Evolutionary conservation across 2,329 filamentous ascomycete genomes (phyloP), one percentile per base, ranked within the genome.

Genomic region (Hymenoscyphus scutula): DNA sequence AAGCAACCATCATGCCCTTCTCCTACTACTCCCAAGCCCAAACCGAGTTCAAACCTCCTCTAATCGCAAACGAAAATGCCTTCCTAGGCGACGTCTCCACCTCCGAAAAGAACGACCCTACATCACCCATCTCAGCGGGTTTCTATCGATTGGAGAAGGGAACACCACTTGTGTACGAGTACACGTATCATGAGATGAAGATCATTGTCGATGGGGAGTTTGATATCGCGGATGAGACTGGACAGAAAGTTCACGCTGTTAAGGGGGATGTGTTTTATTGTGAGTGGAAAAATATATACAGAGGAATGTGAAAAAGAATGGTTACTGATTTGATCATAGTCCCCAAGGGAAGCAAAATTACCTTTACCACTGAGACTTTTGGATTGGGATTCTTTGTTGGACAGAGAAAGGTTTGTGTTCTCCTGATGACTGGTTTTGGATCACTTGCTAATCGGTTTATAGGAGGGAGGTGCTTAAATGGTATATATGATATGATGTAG

Each of bases 111-210:
- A 68, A 65, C 41, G 79, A 85, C 70, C 71, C 81, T 37, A 78
- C 80, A 13, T 80, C 80, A 61, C 84, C 85, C 56, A 82, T 88
- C 67, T 81, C 80, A 1, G 77, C 77, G 8, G 85, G 85, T 30
- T 83, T 88, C 74, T 88, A 87, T 75, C 78, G 84, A 10, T 77
- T 87, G 6, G 84, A 87, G 69, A 84, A 85, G 66, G 85, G 85
- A 64, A 84, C 83, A 0, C 83, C 84, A 1, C 78, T 89, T 19
- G 81, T 85, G 6, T 88, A 88, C 75, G 81, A 80, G 54, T 88
- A 88, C 70, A 84, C 81, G 55, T 88, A 88, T 73, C 80, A 88
- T 68, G 85, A 88, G 76, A 86, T 87, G 83, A 88, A 88, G 77
- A 87, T 88, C 69, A 86, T 88, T 65, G 75, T 88, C 7, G 84